Evolutionary conservation across 2,329 filamentous ascomycete species (phyloP).

Genomic region (Venturia aucupariae): DNA sequence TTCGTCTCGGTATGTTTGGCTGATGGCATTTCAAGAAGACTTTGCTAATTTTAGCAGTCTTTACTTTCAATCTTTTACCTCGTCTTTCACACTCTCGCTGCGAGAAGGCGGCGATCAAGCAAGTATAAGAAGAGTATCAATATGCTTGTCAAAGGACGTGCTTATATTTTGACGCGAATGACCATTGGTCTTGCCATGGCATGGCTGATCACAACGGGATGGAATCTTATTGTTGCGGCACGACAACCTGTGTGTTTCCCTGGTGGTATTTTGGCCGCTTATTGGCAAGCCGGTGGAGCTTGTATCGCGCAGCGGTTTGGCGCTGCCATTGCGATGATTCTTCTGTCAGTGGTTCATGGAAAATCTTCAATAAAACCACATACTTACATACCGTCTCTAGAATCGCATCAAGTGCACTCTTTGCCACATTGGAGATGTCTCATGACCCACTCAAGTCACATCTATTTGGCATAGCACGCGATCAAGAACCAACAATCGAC

Average conservation of each 20-base stretch:
- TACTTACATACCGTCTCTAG: neutral
- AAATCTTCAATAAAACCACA: neutral
- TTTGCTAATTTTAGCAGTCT: constrained; percentile 20
- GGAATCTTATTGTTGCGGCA: constrained; percentile 31
- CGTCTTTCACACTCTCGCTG: constrained; percentile 27
- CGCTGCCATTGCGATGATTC: constrained; percentile 25
- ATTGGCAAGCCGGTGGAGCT: constrained; percentile 27
- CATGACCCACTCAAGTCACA: constrained; percentile 7
- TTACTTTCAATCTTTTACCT: constrained; percentile 27
- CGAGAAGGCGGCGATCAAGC: constrained; percentile 25
- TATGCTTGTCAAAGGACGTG: constrained; percentile 23
- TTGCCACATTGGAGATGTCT: constrained; percentile 6
- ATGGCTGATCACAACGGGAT: constrained; percentile 30
- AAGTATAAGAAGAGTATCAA: constrained; percentile 21
- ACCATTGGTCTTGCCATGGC: constrained; percentile 25
- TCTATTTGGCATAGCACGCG: constrained; percentile 9
- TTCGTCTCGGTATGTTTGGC: constrained; percentile 23
- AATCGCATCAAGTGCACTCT: constrained; percentile 10
- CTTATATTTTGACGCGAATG: constrained; percentile 26
- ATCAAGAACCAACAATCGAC: neutral
- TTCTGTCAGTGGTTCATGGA: constrained; percentile 22
- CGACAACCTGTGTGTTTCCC: constrained; percentile 27
- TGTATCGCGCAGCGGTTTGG: constrained; percentile 25
- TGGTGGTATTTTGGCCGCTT: constrained; percentile 18
- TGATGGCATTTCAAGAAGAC: neutral